Evolutionary conservation across 768 basidiomycete genomes (phyloP), one percentile per base, ranked within the genome.

Genomic region (Leccinum ochraceum): DNA sequence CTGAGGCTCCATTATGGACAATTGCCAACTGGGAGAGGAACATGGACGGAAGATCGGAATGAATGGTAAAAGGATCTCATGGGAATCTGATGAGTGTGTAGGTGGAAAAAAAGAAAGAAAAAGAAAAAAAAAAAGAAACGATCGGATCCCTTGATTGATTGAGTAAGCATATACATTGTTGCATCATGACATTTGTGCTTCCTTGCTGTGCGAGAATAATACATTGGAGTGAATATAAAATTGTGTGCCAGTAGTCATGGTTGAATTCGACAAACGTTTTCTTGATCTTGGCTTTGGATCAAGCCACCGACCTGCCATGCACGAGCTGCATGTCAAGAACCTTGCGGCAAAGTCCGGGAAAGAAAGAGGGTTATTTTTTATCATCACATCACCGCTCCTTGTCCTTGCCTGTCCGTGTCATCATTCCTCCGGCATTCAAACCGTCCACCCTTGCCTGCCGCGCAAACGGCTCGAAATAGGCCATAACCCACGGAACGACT

Each of bases 371-470:
- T 17, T 44, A n/a, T n/a, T 44, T 20, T 44, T 20, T 44, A 44
- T 44, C 44, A 53, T 50, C 52, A 39, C 53, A 60, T 72, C 63
- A 74, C 55, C 54, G 58, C 44, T 61, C 63, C 66, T 72, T 71
- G 24, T 61, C 62, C 65, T 70, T 70, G 57, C 46, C 53, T 44
- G 48, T 37, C 7, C 49, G 55, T 14, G 39, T 53, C 61, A 34
- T 46, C 13, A 30, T 46, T 16, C 42, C 46, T n/a, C 44, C 44
- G 10, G 54, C 44, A 5, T 57, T 58, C 56, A 37, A 20, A 61
- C 44, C 49, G 24, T 74, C 75, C 56, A 55, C 59, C 42, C 62
- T 64, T n/a, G 74, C 74, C 56, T 71, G 66, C 49, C 37, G 64
- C 28, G 60, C 62, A 8, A 56, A 67, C 32, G 61, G 64, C 4